Conservation (phyloP, 768 basidiomycete genomes). For the Dendrothele bispora region DNA sequence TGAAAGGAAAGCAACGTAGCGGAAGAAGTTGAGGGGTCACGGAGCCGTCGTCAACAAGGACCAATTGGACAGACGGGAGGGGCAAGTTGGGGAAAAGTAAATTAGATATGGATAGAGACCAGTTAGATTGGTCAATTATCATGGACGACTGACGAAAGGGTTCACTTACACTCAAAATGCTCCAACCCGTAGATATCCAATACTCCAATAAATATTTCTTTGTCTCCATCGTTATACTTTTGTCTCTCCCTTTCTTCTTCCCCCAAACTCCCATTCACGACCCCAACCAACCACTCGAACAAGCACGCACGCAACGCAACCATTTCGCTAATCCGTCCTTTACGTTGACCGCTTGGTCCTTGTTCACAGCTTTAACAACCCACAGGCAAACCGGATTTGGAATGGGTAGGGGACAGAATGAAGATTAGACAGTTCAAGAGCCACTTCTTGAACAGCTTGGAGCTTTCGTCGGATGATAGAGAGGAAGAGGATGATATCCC, state of each 20-base stretch:
- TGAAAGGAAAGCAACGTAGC: background rate
- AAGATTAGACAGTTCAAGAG: constrained; percentile 96
- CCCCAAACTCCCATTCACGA: constrained; percentile 94
- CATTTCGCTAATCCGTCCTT: constrained; percentile 96
- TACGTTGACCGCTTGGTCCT: no score
- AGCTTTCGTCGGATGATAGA: constrained; percentile 66
- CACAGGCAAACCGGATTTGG: no score
- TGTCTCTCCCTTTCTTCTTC: constrained; percentile 79
- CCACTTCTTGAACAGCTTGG: constrained; percentile 85
- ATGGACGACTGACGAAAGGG: background rate
- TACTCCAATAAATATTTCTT: constrained; percentile 99
- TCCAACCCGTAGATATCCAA: constrained; percentile 98
- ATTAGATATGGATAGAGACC: background rate
- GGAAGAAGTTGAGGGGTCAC: background rate
- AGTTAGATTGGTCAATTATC: background rate
- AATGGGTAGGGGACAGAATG: no score
- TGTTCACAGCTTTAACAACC: no score
- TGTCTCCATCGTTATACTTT: constrained; percentile 23
- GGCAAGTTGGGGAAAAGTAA: background rate
- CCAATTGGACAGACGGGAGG: background rate
- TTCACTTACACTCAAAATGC: constrained; percentile 80
- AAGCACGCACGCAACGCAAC: constrained; percentile 97
- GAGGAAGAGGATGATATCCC: no score
- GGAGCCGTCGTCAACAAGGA: background rate
- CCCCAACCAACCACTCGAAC: constrained; percentile 97